These are phyloP conservation scores for Rhizodiscina lignyota DNA, from an alignment of 495 filamentous ascomycete genomes.

Conservation along the genomic window DNA sequence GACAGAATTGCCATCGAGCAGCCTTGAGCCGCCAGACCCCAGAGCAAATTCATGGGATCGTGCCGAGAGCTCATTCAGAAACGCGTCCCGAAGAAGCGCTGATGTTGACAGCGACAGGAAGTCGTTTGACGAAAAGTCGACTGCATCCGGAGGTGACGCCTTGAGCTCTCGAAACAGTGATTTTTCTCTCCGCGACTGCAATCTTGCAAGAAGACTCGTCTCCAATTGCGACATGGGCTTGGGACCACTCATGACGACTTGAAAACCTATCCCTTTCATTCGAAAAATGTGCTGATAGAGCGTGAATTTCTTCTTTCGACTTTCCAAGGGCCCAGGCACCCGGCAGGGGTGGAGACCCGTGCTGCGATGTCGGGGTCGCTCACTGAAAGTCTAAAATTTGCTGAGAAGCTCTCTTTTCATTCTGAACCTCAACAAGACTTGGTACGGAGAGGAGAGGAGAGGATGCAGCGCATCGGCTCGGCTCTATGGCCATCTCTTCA, in stretches of 20 bases:
- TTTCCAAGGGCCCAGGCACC: constrained; percentile 3
- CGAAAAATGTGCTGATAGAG: no score
- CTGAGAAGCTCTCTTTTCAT: no score
- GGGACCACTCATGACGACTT: no score
- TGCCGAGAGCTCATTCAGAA: constrained; percentile 23
- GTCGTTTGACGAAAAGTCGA: constrained; percentile 49
- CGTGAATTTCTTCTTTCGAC: no score
- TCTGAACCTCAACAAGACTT: no score
- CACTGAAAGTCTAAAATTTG: no score
- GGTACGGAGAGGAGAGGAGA: no score
- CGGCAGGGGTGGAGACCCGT: constrained; percentile 1
- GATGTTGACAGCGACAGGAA: constrained; percentile 42
- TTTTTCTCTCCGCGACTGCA: no score
- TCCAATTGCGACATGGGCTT: no score
- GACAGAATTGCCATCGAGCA: constrained; percentile 52
- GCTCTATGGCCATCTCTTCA: constrained; percentile 45
- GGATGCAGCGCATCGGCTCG: neutral
- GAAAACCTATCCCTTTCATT: no score
- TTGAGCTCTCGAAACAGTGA: constrained; percentile 33
- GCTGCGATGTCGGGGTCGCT: neutral
- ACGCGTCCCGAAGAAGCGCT: constrained; percentile 20
- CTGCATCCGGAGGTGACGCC: constrained; percentile 16
- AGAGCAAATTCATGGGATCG: constrained; percentile 17
- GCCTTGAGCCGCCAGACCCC: constrained; percentile 41
- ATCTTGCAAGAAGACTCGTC: no score